Percentiles rank a stretch among this genome's conserved stretches.
These are phyloP conservation scores for Actinidia arguta DNA, from an alignment of 179 eudicot species.

Conservation along the genomic window DNA sequence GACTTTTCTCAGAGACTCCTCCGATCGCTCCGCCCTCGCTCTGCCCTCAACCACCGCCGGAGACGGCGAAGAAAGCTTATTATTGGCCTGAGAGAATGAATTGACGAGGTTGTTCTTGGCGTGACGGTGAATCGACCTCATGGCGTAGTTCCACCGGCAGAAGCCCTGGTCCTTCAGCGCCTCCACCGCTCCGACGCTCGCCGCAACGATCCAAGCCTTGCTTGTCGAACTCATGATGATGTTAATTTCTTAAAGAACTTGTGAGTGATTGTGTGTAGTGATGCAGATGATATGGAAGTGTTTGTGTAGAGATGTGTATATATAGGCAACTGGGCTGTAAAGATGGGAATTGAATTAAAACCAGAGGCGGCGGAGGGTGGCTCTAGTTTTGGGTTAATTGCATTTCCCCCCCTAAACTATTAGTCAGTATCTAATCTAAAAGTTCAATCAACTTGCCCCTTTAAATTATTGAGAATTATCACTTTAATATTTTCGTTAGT, in stretches of 20 bases:
- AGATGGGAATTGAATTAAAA: not conserved
- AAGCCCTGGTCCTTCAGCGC: conserved; percentile 42
- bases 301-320: not conserved
- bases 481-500: no score
- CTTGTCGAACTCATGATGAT: conserved; percentile 28
- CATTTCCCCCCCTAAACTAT: no score
- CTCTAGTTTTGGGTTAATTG: no score
- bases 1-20: conserved; percentile 28
- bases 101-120: conserved; percentile 23
- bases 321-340: not conserved
- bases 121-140: conserved; percentile 32
- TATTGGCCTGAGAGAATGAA: conserved; percentile 28
- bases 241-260: not conserved
- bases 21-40: conserved; percentile 19
- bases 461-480: no score
- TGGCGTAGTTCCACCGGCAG: conserved; percentile 42
- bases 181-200: conserved; percentile 36
- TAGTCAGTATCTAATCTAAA: no score
- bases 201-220: conserved; percentile 38
- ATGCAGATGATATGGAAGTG: not conserved
- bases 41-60: not conserved
- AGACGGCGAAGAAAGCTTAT: conserved; percentile 23
- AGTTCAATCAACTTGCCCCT: no score
- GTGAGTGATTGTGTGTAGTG: not conserved
- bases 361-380: not conserved